Evolutionary conservation across 345 rosid genomes (phyloP).

Genomic region (Linum lewisii): DNA sequence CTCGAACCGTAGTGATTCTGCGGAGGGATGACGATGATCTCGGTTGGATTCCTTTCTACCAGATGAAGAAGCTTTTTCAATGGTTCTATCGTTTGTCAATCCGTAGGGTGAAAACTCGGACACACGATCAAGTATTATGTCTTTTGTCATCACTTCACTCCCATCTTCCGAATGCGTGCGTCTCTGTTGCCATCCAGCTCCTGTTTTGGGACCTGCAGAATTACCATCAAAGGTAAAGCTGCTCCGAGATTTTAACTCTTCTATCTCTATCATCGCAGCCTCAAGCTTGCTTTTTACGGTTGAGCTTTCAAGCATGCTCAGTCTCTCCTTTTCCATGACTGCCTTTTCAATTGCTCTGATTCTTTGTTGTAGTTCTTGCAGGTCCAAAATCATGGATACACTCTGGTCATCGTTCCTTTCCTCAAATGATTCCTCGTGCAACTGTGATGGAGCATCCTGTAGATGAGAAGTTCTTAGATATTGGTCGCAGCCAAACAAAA

Average conservation of each 20-base stretch:
- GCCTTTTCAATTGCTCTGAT: constrained; percentile 59
- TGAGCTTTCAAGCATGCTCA: constrained; percentile 38
- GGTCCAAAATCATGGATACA: constrained; percentile 22
- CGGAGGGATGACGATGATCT: constrained; percentile 31
- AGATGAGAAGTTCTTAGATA: constrained; percentile 1
- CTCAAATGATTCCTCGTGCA: constrained; percentile 25
- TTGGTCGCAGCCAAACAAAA: background rate
- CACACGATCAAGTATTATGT: constrained; percentile 82
- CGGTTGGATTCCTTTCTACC: constrained; percentile 28
- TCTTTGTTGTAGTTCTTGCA: constrained; percentile 47
- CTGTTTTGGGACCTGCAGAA: constrained; percentile 17
- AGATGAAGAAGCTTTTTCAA: constrained; percentile 25
- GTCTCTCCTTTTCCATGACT: constrained; percentile 50
- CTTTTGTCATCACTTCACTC: constrained; percentile 69
- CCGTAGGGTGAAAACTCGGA: constrained; percentile 79
- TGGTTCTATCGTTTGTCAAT: constrained; percentile 37
- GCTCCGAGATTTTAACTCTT: constrained; percentile 34
- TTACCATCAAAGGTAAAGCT: constrained; percentile 20
- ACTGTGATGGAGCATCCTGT: constrained; percentile 32
- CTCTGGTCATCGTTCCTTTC: constrained; percentile 20
- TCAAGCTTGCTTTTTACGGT: constrained; percentile 48
- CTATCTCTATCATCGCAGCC: constrained; percentile 40
- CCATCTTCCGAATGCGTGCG: constrained; percentile 32
- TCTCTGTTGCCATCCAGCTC: constrained; percentile 23
- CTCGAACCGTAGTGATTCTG: constrained; percentile 41